Percentiles rank a stretch among this genome's conserved stretches.
These are phyloP conservation scores for Eucommia ulmoides DNA, from an alignment of 257 asterid genomes.

Conservation along the genomic window DNA sequence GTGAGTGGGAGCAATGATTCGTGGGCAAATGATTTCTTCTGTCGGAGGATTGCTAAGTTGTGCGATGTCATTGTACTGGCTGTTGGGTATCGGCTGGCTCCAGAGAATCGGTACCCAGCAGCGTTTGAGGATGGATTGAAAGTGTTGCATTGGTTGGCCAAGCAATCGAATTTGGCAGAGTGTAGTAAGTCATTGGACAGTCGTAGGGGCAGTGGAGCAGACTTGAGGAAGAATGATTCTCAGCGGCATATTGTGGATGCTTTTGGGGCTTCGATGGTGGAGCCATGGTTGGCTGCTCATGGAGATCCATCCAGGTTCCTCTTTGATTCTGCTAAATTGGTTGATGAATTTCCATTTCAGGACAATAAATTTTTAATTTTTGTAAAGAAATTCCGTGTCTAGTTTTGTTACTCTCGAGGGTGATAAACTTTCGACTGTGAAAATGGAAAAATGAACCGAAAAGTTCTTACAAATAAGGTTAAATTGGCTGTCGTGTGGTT, in stretches of 20 bases:
- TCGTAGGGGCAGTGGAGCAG: conserved; percentile 24
- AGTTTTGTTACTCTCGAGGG: too few species aligned
- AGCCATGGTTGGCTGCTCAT: conserved; percentile 93
- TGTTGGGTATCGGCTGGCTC: conserved; percentile 83
- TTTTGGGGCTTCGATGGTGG: conserved; percentile 49
- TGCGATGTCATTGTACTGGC: conserved; percentile 81
- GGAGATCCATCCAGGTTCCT: conserved; percentile 68
- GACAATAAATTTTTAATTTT: too few species aligned
- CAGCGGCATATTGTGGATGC: conserved; percentile 72
- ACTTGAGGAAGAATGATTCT: conserved; percentile 14
- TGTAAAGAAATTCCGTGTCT: too few species aligned
- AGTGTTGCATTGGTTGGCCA: conserved; percentile 67
- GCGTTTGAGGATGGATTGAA: conserved; percentile 82
- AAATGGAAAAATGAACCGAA: too few species aligned
- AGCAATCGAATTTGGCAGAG: conserved; percentile 70
- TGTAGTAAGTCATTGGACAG: conserved; percentile 29
- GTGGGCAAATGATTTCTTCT: conserved; percentile 52
- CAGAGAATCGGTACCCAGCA: conserved; percentile 75
- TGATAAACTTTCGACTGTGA: too few species aligned
- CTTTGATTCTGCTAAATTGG: too few species aligned
- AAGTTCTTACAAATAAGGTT: too few species aligned
- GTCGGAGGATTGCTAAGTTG: conserved; percentile 58
- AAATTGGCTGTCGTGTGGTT: too few species aligned
- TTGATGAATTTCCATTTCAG: too few species aligned
- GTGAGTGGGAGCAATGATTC: conserved; percentile 67